Evolutionary conservation across 306 rosid species (phyloP), one percentile per base, ranked within the genome.

Genomic region (Quercus alba): DNA sequence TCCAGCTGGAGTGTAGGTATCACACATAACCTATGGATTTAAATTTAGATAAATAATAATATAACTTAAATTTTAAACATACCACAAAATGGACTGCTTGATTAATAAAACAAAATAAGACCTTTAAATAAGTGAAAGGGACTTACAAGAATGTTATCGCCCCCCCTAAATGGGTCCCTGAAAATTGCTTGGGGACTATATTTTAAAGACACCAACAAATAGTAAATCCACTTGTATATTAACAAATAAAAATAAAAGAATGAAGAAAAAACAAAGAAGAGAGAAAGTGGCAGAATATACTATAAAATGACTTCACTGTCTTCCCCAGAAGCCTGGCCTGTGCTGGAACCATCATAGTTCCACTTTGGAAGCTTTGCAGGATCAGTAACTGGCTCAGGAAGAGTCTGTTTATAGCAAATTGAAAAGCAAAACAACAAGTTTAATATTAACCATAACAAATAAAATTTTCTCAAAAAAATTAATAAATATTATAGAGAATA

Each of bases 321-420:
- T 49, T 88, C 76, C 19, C 94, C 94, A 21, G 88, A 89, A 75
- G 94, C 94, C 81, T 90, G 94, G 30, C 89, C 78, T 72, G 94
- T 90, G 86, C 94, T 90, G 33, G 94, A 90, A 0, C 94, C 94
- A 76, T 89, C 92, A 28, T 82, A 89, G 83, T 89, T 89, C 92
- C 90, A 89, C 72, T 86, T 86, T 46, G 94, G 94, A 73, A 90
- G 90, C 41, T 88, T 86, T 83, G 90, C 31, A 80, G 94, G 94
- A 57, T 90, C 87, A 83, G 7, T 80, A 4, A 83, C 89, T 83
- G 89, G 87, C 35, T 82, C 87, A 75, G 92, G 80, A 70, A 90
- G 84, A 33, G 94, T 90, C 94, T 88, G 79, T 8, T 44, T 59
- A n/a, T 57, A 25, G 17, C 70, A 63, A 66, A 3, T 59, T 56